Evolutionary conservation across 2,329 filamentous ascomycete genomes (phyloP), one percentile per base, ranked within the genome.

Genomic region (Xylaria sp.): DNA sequence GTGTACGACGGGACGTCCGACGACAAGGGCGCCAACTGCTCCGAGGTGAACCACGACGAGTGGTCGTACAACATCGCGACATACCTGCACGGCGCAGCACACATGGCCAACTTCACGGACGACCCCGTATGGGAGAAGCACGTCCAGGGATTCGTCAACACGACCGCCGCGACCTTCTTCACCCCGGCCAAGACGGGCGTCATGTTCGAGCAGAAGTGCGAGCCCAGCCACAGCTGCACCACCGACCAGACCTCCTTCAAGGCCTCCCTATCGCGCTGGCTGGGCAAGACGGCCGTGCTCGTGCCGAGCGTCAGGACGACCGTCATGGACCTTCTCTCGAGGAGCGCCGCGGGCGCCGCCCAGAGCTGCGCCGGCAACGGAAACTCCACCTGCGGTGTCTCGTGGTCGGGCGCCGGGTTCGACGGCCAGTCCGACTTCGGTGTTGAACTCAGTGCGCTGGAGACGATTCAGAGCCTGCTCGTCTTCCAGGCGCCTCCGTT

Each of bases 151-250:
- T 80, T 87, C n/a, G 73, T 86, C 9, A 78, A 80, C 15, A 79
- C 76, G 7, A 72, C 81, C 0, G 50, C 64, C 10, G 66, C 72
- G 13, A 74, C 75, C 6, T 86, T 87, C 74, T 87, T 87, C 79
- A 65, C 57, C 32, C 65, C 68, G 20, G 62, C 66, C 46, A 81
- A 75, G 30, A 66, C 73, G 43, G 74, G 83, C 50, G 80, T 89
- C 74, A 85, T 89, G 79, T 83, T 79, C 50, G 88, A 89, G 74
- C 78, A 83, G 39, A 82, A 86, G 20, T 92, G 90, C 78, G 88
- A 90, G 74, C 78, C 80, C 0, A 70, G 64, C 12, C 66, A 69
- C 13, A 61, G 68, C 62, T 78, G 76, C 68, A 70, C 76, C 34
- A 72, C 70, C 2, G 78, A 80, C n/a, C 80, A 81, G 63, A 79